Percentiles rank a stretch among this genome's conserved stretches.
These are phyloP conservation scores for Malus sieversii DNA, from an alignment of 306 rosid genomes.

Conservation along the genomic window DNA sequence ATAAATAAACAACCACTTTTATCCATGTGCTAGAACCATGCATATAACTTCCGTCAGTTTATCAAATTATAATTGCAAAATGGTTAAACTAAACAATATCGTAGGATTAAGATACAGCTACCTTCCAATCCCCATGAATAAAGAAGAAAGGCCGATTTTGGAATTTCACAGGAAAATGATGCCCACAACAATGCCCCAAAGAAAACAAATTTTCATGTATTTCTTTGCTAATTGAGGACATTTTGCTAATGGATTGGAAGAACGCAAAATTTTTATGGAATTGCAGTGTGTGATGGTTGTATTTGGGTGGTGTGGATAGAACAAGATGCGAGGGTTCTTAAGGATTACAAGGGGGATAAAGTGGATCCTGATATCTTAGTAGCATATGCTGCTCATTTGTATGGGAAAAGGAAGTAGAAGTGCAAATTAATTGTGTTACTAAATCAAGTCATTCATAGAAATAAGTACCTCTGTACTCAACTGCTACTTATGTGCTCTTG, in stretches of 20 bases:
- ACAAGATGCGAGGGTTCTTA: too few relatives aligned
- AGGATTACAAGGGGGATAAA: background rate
- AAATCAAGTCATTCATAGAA: slow-evolving; percentile 8
- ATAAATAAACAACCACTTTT: background rate
- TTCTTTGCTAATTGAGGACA: background rate
- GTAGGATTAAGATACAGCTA: background rate
- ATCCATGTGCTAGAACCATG: background rate
- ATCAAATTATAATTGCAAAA: background rate
- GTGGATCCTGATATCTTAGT: background rate
- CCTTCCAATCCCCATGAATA: background rate
- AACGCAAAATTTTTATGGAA: background rate
- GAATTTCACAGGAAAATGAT: background rate
- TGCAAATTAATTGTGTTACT: slow-evolving; percentile 9
- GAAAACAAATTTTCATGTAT: background rate
- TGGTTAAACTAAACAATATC: background rate
- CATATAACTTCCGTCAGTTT: background rate
- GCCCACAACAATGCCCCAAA: background rate
- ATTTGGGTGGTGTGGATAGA: too few relatives aligned
- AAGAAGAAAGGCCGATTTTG: background rate
- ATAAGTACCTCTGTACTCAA: slow-evolving; percentile 7
- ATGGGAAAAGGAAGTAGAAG: background rate
- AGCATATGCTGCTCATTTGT: background rate
- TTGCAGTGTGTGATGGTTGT: background rate
- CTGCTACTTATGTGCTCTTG: slow-evolving; percentile 21
- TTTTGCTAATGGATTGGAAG: background rate